Evolutionary conservation across 2,329 filamentous ascomycete species (phyloP).

Genomic region (Penicillium olsonii): DNA sequence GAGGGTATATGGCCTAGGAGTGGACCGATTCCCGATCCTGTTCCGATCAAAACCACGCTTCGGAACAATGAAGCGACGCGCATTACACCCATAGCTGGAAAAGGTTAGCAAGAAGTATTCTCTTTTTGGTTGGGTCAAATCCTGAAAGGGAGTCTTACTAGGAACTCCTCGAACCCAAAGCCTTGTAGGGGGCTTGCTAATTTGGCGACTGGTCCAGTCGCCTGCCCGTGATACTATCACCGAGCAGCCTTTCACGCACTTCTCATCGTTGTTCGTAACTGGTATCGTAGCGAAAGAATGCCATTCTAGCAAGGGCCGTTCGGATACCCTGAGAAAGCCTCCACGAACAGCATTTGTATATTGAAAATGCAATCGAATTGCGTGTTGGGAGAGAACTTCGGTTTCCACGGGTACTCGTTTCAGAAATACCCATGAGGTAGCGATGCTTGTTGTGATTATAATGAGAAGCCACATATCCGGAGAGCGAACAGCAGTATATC

Average conservation of each 20-base stretch:
- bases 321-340: conserved; percentile 17
- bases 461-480: conserved; percentile 26
- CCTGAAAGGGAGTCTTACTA: conserved; percentile 12
- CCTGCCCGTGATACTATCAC: conserved; percentile 19
- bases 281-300: conserved; percentile 27
- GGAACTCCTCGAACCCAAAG: conserved; percentile 23
- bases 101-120: not conserved
- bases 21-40: conserved; percentile 43
- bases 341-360: conserved; percentile 20
- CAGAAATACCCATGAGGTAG: conserved; percentile 23
- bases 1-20: conserved; percentile 35
- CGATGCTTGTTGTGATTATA: conserved; percentile 21
- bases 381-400: conserved; percentile 25
- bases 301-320: conserved; percentile 24
- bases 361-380: conserved; percentile 25
- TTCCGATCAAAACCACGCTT: conserved; percentile 40
- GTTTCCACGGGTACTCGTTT: conserved; percentile 21
- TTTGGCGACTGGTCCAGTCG: conserved; percentile 26
- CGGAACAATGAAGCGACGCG: conserved; percentile 39
- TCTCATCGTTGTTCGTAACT: not conserved
- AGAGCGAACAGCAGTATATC: conserved; percentile 4
- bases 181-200: conserved; percentile 19
- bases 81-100: conserved; percentile 34
- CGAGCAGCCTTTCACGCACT: conserved; percentile 8
- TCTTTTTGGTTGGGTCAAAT: too few species aligned